Evolutionary conservation across 2,329 filamentous ascomycete genomes (phyloP), one percentile per base, ranked within the genome.

Genomic region (Fusarium odoratissimum): DNA sequence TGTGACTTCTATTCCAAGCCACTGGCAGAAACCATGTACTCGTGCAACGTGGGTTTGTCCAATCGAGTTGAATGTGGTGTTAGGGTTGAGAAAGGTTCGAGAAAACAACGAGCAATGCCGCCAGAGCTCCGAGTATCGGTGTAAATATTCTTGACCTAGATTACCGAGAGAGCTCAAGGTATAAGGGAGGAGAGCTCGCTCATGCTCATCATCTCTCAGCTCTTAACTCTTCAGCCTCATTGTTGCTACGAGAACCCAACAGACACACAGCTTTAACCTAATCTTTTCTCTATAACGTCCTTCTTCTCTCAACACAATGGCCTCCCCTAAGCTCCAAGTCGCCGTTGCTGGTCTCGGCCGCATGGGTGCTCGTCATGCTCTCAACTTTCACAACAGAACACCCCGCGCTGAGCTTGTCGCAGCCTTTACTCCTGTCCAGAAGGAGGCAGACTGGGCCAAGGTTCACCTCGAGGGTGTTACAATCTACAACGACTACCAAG

Each of bases 311-410:
- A 23, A 62, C 38, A 57, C 40, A 54, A 77, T 77, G 74, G 58
- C 74, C 46, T 64, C 66, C 38, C 74, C 67, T 44, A 77, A 77
- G 64, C 75, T 77, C 16, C 62, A 77, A 25, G 60, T 77, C 37
- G 75, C 75, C 25, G 64, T 74, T 52, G 73, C 75, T 23, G 75
- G 75, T 54, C 75, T 77, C 60, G 75, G 75, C 37, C 75, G 75
- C 23, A 77, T 77, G 75, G 75, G 75, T 25, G 75, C 74, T 66
- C 75, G 75, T 16, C 75, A 77, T 41, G 75, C 75, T 55, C 74
- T 76, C 60, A 77, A 76, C 67, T 76, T 77, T 46, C 71, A 75
- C 64, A 70, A 76, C 63, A 54, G 74, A 42, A 75, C 74, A 23
- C 75, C 75, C 23, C 75, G 75, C 11, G 71, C 71, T 42, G 66